Evolutionary conservation across 2,329 filamentous ascomycete genomes (phyloP).

Genomic region (Hypoxylon sp.): DNA sequence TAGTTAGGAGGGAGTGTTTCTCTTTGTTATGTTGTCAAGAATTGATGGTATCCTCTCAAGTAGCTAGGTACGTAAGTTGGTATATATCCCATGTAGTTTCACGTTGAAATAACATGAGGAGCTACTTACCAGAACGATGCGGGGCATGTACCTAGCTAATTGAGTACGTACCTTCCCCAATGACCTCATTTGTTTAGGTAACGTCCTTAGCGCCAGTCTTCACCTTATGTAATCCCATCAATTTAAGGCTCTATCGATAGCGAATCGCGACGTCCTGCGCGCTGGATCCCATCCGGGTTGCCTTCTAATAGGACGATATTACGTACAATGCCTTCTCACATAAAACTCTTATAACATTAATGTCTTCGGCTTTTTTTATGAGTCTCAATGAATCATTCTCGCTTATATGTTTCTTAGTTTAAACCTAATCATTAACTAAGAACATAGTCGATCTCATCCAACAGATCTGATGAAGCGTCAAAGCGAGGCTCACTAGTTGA

Average conservation of each 20-base stretch:
- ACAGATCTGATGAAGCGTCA: slow-evolving; percentile 3
- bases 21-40: too few relatives aligned
- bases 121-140: neutral
- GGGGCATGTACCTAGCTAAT: neutral
- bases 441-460: neutral
- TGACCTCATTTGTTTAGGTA: neutral
- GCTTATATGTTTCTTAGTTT: slow-evolving; percentile 2
- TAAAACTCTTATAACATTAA: slow-evolving; percentile 7
- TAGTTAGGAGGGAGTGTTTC: too few relatives aligned
- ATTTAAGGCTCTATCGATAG: slow-evolving; percentile 31
- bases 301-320: slow-evolving; percentile 7
- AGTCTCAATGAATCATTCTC: slow-evolving; percentile 3
- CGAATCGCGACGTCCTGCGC: slow-evolving; percentile 22
- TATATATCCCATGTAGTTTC: neutral
- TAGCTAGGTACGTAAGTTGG: neutral
- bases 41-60: too few relatives aligned
- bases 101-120: neutral
- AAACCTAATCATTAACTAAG: neutral
- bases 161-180: neutral
- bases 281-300: slow-evolving; percentile 22
- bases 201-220: neutral
- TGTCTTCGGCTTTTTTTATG: neutral
- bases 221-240: slow-evolving; percentile 18
- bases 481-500: slow-evolving; percentile 10
- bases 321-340: slow-evolving; percentile 9